These are phyloP conservation scores for Moesziomyces parantarcticus DNA, from an alignment of 1,284 basidiomycete species.

Conservation along the genomic window DNA sequence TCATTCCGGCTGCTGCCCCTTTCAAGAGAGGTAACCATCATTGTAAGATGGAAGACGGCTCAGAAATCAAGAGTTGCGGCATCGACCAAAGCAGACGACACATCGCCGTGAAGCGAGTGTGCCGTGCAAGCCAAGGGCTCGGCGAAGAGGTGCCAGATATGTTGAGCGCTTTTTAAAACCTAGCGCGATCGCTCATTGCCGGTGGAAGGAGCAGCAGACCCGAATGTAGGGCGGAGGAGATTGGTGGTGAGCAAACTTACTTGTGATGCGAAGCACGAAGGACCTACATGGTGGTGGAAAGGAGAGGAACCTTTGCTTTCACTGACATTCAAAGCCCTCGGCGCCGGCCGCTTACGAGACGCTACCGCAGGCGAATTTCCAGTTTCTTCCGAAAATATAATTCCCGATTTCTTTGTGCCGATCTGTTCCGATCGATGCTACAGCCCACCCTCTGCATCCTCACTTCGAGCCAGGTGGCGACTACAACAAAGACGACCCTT, in stretches of 20 bases:
- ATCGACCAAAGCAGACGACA: constrained; percentile 45
- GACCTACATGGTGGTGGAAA: constrained; percentile 18
- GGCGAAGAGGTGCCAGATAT: constrained; percentile 58
- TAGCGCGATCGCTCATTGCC: constrained; percentile 59
- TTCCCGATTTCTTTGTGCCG: constrained; percentile 6
- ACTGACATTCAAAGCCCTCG: neutral
- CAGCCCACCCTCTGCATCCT: too few relatives aligned
- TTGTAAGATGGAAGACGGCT: constrained; percentile 31
- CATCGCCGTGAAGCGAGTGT: constrained; percentile 1
- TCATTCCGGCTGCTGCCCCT: constrained; percentile 1
- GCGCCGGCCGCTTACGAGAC: constrained; percentile 26
- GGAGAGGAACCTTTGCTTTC: neutral
- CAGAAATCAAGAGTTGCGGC: constrained; percentile 49
- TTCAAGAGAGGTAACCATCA: neutral
- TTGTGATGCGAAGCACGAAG: neutral
- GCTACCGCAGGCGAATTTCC: constrained; percentile 14
- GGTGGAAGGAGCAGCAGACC: constrained; percentile 8
- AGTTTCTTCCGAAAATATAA: constrained; percentile 4
- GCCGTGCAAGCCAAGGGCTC: constrained; percentile 42
- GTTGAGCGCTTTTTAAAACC: constrained; percentile 54
- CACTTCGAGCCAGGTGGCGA: neutral
- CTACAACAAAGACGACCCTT: neutral
- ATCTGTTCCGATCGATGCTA: constrained; percentile 6
- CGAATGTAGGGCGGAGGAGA: neutral
- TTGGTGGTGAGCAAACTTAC: neutral